Base-by-base conservation (phyloP, 164 flowering plant genomes). In the Tinospora cordifolia region DNA sequence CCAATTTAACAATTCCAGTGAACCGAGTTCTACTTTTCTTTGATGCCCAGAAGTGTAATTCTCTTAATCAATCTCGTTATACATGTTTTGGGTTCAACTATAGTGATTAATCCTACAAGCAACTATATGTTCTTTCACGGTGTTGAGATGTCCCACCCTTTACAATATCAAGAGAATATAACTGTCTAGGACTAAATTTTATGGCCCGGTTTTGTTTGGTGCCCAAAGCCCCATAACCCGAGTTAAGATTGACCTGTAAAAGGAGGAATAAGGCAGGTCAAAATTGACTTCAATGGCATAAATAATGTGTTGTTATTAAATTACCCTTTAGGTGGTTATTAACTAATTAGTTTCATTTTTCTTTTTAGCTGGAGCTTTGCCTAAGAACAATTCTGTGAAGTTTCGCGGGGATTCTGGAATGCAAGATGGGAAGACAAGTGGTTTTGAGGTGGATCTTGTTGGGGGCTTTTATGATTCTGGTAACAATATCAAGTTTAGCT, bases 401-500 rank as follows among this genome's bases (percentile, higher is more conserved):
- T 90, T 81, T 51, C 76, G 90, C 14, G 86, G 87, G 26, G 78
- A 76, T 72, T 87, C 90, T 9, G 92, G 90, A 6, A 17, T 88
- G 77, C 41, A 75, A 14, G 95, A 90, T 68, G 90, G 92, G 70
- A 75, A 71, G 6, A 54, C 75, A 3, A 69, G 69, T 19, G 54
- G 74, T 15, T 40, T 19, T 8, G 72, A 70, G 22, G 81, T 49
- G 21, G 69, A 79, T 75, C 88, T 88, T 59, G 80, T 85, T 9
- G 92, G 93, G n/a, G 90, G 92, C 0, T 90, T 78, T 68, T 86
- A 85, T 70, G 97, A 88, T 76, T 82, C 89, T 1, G 97, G 93
- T 11, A 82, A 83, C 80, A 84, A 85, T 68, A 81, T 83, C 1
- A 90, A 88, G 75, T 86, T 84, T 76, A 83, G 78, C 65, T 87